These are phyloP conservation scores for Colletotrichum sp. DNA, from an alignment of 2,329 filamentous ascomycete genomes.

Conservation along the genomic window DNA sequence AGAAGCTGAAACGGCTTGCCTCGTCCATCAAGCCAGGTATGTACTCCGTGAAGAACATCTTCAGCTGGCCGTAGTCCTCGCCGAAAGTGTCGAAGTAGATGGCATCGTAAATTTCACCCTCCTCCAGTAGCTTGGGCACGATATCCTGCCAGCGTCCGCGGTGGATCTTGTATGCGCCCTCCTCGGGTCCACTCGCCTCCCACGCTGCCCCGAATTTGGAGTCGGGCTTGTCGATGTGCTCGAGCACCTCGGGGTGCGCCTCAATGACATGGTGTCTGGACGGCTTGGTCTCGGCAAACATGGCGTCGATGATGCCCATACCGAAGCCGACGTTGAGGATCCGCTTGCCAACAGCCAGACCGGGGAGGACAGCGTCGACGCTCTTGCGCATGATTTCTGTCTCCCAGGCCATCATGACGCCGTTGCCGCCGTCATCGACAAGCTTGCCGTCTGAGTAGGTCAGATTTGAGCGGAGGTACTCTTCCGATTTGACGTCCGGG, in stretches of 20 bases:
- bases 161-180: conserved; percentile 76
- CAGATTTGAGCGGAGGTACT: conserved; percentile 72
- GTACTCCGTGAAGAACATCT: conserved; percentile 85
- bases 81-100: conserved; percentile 99
- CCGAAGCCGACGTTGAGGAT: conserved; percentile 89
- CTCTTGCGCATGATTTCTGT: conserved; percentile 83
- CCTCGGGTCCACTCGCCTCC: conserved; percentile 59
- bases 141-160: conserved; percentile 83
- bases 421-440: conserved; percentile 77
- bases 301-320: conserved; percentile 85
- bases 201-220: conserved; percentile 60
- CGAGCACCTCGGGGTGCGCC: conserved; percentile 79
- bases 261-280: conserved; percentile 83
- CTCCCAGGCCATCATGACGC: conserved; percentile 96
- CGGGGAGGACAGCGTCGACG: conserved; percentile 66
- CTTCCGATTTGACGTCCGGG: conserved; percentile 63
- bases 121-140: conserved; percentile 68
- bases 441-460: conserved; percentile 70
- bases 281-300: conserved; percentile 73
- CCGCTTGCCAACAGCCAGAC: conserved; percentile 54
- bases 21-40: conserved; percentile 79
- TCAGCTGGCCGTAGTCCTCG: conserved; percentile 87
- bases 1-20: conserved; percentile 81
- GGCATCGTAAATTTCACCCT: conserved; percentile 77
- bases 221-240: conserved; percentile 57